Percentiles rank a stretch among this genome's conserved stretches.
Evolutionary conservation across 768 basidiomycete genomes (phyloP).

Genomic region (Dioszegia crocea): DNA sequence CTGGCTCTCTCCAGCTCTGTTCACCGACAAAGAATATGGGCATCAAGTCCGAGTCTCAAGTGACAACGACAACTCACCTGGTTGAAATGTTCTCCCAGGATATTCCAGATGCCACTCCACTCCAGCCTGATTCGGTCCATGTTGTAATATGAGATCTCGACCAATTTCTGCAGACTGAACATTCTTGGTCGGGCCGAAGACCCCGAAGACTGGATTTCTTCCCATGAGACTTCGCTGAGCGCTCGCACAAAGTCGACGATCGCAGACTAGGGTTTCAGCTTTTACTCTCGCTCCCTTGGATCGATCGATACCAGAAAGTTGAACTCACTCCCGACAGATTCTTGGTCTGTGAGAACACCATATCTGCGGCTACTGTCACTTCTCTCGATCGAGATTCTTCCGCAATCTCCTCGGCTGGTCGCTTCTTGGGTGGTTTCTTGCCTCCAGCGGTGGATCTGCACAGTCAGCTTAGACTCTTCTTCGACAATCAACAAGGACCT

Average conservation of each 20-base stretch:
- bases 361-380: constrained; percentile 96
- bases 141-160: constrained; percentile 99
- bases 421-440: constrained; percentile 22
- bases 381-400: constrained; percentile 96
- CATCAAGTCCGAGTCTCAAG: no score
- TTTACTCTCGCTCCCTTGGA: no score
- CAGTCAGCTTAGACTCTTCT: neutral
- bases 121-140: constrained; percentile 97
- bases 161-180: constrained; percentile 95
- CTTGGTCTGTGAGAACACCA: constrained; percentile 96
- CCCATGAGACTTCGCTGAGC: constrained; percentile 95
- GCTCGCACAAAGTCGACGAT: constrained; percentile 98
- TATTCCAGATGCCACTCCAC: constrained; percentile 97
- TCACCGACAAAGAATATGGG: no score
- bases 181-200: constrained; percentile 87
- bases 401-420: constrained; percentile 78
- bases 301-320: neutral
- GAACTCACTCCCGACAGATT: constrained; percentile 82
- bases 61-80: constrained; percentile 58
- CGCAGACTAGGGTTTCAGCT: constrained; percentile 61
- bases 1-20: no score
- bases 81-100: constrained; percentile 97
- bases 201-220: constrained; percentile 96
- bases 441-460: constrained; percentile 2
- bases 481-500: neutral